Evolutionary conservation across 2,329 filamentous ascomycete species (phyloP), one percentile per base, ranked within the genome.

Genomic region (Pseudogymnoascus sp.): DNA sequence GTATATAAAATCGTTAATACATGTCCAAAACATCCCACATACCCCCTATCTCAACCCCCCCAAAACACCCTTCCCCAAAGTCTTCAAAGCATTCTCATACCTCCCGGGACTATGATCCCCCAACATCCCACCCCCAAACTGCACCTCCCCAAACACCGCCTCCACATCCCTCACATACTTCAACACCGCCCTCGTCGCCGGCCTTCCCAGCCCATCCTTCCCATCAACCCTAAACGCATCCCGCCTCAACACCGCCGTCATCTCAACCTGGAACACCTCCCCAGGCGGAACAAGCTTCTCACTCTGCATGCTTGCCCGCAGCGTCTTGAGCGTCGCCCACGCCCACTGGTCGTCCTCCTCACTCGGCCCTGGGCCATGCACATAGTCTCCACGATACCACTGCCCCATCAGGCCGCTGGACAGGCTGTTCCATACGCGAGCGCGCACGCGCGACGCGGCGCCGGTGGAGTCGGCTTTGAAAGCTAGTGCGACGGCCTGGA

Each of bases 261-360:
- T 87, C 75, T 91, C 88, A 2, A 92, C 81, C 1, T 86, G 79
- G 70, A 92, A 92, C 0, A 92, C 87, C 72, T 93, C 89, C 0
- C 90, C 90, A 0, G 90, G 90, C 1, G 90, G 90, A 57, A 91
- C 76, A 2, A 93, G 79, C 71, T 92, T 92, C 34, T 83, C 79
- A 62, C 83, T 87, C 66, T 83, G 80, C 86, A 92, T 90, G 69
- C 81, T 85, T 2, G 83, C 83, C 2, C 89, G 81, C 14, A 93
- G 75, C 0, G 82, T 83, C 70, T 87, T 85, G 5, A 92, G 79
- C 0, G 88, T 84, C 0, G 86, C 82, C 72, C 85, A 85, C 0
- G 86, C 85, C 89, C 89, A 92, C 31, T 84, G 79, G 67, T 84
- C 82, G 54, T 88, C 85, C n/a, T 86, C 84, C 7, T 85, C 70